These are phyloP conservation scores for Astragalus glycyphyllos DNA, from an alignment of 306 rosid species.

Conservation along the genomic window DNA sequence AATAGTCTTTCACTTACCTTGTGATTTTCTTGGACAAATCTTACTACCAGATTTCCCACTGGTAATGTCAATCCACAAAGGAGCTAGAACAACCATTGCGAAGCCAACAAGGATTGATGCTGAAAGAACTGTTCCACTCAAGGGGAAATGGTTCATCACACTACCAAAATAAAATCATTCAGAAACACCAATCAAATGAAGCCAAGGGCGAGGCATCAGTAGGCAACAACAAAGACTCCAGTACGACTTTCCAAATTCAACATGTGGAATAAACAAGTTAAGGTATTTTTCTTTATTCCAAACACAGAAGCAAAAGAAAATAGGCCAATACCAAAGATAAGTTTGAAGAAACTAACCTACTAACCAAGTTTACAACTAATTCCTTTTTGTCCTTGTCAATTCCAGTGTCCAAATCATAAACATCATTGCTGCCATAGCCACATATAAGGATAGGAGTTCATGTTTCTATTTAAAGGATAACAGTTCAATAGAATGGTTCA, in stretches of 20 bases:
- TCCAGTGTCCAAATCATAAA: conserved; percentile 89
- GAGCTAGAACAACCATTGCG: conserved; percentile 65
- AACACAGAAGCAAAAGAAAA: conserved; percentile 6
- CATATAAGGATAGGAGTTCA: background rate
- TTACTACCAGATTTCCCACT: conserved; percentile 68
- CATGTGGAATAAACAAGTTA: conserved; percentile 31
- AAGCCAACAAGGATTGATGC: conserved; percentile 82
- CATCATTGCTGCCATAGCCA: conserved; percentile 73
- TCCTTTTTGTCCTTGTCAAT: conserved; percentile 84
- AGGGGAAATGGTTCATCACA: conserved; percentile 51
- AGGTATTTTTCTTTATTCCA: conserved; percentile 29
- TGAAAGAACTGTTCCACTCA: conserved; percentile 67
- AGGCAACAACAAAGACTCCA: conserved; percentile 72
- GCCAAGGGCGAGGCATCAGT: conserved; percentile 72
- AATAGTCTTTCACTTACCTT: conserved; percentile 51
- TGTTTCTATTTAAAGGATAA: no score
- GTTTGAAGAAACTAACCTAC: conserved; percentile 65
- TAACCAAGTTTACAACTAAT: conserved; percentile 76
- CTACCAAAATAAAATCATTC: conserved; percentile 49
- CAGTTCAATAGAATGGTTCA: no score
- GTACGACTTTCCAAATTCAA: conserved; percentile 68
- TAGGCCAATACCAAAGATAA: background rate
- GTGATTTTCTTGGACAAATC: conserved; percentile 79
- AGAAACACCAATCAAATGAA: conserved; percentile 47
- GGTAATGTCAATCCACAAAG: conserved; percentile 78